Base-by-base conservation (phyloP, 2,329 filamentous ascomycete genomes). In the Talaromyces funiculosus region DNA sequence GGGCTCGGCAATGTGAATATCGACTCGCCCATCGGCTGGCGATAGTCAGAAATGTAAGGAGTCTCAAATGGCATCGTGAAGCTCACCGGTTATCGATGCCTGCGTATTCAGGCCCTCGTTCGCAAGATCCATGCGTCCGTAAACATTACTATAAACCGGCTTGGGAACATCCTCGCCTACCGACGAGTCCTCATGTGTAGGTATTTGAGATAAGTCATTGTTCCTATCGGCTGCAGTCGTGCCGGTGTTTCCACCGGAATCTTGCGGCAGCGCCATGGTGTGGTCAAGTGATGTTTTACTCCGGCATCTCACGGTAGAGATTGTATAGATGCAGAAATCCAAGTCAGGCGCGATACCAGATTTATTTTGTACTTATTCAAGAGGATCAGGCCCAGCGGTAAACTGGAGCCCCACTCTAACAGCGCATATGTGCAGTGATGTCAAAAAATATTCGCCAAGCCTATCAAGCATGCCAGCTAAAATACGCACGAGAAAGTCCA, bases 1-100 rank as follows among this genome's bases (percentile, higher is more conserved):
- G 65, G 85, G 87, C 71, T 91, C 87, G 69, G 88, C 86, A 75
- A 94, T 90, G 64, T 86, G 87, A 76, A 94, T 91, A 69, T 91
- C 86, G 67, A 94, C 82, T 69, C 90, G 85, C 24, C 90, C 90
- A 75, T 92, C 88, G 62, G 84, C 89, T 86, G 67, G 42, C 54
- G 22, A 33, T 18, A 16, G 53, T 57, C 40, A 47, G 31, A n/a
- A n/a, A n/a, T n/a, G n/a, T n/a, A n/a, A n/a, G n/a, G n/a, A n/a
- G 20, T 45, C 35, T 24, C 43, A 31, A 22, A 31, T 1, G 33
- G 31, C 6, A 4, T 35, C n/a, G 14, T 20, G 3, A 45, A 49
- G 33, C 54, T 35, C 18, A 61, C 60, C 31, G 20, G 54, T 61
- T 37, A 61, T 61, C 4, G 47, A 42, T 26, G 60, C 60, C 38